These are phyloP conservation scores for Microstegium vimineum DNA, from an alignment of 176 grass and related monocot species.

Conservation along the genomic window DNA sequence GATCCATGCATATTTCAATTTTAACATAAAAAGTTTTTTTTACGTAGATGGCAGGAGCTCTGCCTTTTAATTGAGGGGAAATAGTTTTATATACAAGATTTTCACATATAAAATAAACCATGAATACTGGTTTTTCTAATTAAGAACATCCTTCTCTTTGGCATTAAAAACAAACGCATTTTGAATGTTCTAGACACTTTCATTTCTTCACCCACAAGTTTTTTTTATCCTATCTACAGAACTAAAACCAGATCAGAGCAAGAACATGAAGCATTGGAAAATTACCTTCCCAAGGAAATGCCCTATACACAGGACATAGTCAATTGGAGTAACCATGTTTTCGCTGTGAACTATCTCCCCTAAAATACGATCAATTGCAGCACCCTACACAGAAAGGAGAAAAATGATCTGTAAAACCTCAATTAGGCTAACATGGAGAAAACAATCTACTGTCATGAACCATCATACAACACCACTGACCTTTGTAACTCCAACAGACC, in stretches of 20 bases:
- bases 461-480: conserved; percentile 36
- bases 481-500: conserved; percentile 98
- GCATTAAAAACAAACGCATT: neutral
- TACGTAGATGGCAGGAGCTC: no score
- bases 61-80: no score
- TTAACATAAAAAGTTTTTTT: neutral
- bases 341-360: conserved; percentile 98
- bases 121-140: neutral
- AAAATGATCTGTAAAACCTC: conserved; percentile 9
- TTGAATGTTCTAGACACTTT: neutral
- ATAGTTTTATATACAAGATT: neutral
- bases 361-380: conserved; percentile 94
- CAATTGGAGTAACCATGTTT: conserved; percentile 95
- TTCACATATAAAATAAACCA: neutral
- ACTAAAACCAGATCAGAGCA: neutral
- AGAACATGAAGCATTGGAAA: neutral
- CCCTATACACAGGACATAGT: conserved; percentile 91
- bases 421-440: conserved; percentile 22
- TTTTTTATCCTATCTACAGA: neutral
- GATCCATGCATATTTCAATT: neutral
- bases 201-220: neutral
- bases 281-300: conserved; percentile 99
- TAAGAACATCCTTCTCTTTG: neutral
- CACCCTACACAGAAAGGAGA: conserved; percentile 57
- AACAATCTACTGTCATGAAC: conserved; percentile 1